Percentiles rank a stretch among this genome's conserved stretches.
Conservation (phyloP, 805 yeast species). For the Candida khao-thaluensis region DNA sequence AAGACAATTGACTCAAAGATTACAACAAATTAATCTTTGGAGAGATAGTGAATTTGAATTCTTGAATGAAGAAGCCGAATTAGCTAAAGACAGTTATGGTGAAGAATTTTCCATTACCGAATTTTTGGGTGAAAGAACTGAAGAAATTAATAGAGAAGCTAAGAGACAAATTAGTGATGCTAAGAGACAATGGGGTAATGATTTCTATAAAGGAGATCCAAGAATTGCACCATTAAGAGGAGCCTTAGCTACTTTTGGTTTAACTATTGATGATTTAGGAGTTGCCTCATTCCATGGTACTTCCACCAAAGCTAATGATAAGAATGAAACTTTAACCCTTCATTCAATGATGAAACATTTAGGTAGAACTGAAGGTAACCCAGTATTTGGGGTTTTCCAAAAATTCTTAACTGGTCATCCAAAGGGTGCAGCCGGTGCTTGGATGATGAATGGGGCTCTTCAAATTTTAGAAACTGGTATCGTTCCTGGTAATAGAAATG, state of each 20-base stretch:
- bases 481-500: slow-evolving; percentile 98
- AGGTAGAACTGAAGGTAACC: slow-evolving; percentile 97
- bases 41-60: slow-evolving; percentile 73
- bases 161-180: slow-evolving; percentile 83
- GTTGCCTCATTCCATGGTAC: slow-evolving; percentile 99
- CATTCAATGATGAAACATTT: slow-evolving; percentile 91
- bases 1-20: slow-evolving; percentile 82
- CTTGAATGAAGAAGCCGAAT: slow-evolving; percentile 68
- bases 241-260: slow-evolving; percentile 89
- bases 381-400: slow-evolving; percentile 97
- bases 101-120: slow-evolving; percentile 42
- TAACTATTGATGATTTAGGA: slow-evolving; percentile 90
- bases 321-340: slow-evolving; percentile 93
- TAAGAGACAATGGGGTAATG: slow-evolving; percentile 92
- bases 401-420: slow-evolving; percentile 99
- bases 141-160: slow-evolving; percentile 84
- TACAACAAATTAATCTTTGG: slow-evolving; percentile 78
- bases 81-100: slow-evolving; percentile 51
- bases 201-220: slow-evolving; percentile 86
- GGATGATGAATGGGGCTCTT: slow-evolving; percentile 99
- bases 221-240: slow-evolving; percentile 97
- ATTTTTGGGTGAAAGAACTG: slow-evolving; percentile 79
- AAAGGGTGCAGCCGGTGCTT: slow-evolving; percentile 99
- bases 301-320: slow-evolving; percentile 96
- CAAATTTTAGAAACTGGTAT: slow-evolving; percentile 90